Base-by-base conservation (phyloP, 1,139 yeast genomes). In the Wickerhamiella pararugosa region DNA sequence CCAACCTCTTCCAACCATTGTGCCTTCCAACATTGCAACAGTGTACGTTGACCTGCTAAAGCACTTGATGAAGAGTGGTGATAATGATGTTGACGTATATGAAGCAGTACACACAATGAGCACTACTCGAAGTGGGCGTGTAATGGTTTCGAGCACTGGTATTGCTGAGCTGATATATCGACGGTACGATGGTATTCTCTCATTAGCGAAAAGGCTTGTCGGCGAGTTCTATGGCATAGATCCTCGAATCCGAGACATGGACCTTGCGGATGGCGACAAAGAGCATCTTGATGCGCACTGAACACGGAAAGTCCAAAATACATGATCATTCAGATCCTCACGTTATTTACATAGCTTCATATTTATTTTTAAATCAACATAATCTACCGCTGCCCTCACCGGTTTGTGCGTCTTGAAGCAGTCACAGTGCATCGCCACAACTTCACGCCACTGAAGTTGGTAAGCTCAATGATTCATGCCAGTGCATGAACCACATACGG, bases 1-100 rank as follows among this genome's bases (percentile, higher is more conserved):
- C 3, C 37, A 36, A 28, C 42, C 46, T 4, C 32, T 44, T 5
- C 46, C 46, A 5, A 36, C 31, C 2, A 34, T 44, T 7, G 32
- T 40, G 9, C 45, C 43, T 11, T 39, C 42, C 5, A 33, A 33
- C 21, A 28, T 42, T 48, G 5, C 47, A 52, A 3, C 30, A 2
- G 41, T 32, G 11, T 32, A 38, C 34, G 4, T 38, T 6, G 9
- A 26, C 29, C 15, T 38, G 4, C 21, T 30, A 7, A 7, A 31
- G 11, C 10, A 7, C 2, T n/a, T 29, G 28, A 10, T 36, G 7
- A 32, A 36, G 10, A 29, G 15, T 5, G 5, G 6, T 28, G 36
- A 32, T n/a, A 8, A 27, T 5, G 33, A 27, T 29, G n/a, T 7
- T 4, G 36, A 33, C n/a, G n/a, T 4, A 10, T 7, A 21, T 25